Conservation (phyloP, 768 basidiomycete species). For the Boletus coccyginus region DNA sequence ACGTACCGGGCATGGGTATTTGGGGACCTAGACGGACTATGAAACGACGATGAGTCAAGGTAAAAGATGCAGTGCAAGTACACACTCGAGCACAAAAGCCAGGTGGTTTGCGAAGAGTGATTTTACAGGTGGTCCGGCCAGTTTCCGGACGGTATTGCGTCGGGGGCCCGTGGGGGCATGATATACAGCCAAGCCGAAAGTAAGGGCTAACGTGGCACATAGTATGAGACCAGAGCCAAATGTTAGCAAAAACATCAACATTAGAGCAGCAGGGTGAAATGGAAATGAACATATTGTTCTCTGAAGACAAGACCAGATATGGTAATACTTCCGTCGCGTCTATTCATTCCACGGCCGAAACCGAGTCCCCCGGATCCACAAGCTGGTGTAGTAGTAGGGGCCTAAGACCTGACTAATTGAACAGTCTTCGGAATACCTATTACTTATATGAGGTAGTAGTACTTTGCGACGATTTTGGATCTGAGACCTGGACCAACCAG, state of each 20-base stretch:
- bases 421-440: no score
- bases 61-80: background rate
- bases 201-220: constrained; percentile 8
- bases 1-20: constrained; percentile 52
- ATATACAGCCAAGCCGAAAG: constrained; percentile 23
- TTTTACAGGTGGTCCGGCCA: constrained; percentile 60
- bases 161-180: constrained; percentile 24
- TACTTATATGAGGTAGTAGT: no score
- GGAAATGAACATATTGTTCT: background rate
- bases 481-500: no score
- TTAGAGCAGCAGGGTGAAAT: background rate
- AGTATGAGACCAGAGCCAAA: constrained; percentile 7
- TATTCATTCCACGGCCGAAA: no score
- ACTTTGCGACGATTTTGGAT: no score
- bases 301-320: constrained; percentile 6
- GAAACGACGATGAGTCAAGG: background rate
- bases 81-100: constrained; percentile 56
- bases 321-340: background rate
- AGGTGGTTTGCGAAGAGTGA: constrained; percentile 56
- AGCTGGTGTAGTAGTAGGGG: no score
- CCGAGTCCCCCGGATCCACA: no score
- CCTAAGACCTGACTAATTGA: no score
- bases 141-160: constrained; percentile 44
- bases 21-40: constrained; percentile 54
- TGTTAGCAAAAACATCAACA: background rate